Conservation (phyloP, 805 yeast species). For the Pichia insulana region DNA sequence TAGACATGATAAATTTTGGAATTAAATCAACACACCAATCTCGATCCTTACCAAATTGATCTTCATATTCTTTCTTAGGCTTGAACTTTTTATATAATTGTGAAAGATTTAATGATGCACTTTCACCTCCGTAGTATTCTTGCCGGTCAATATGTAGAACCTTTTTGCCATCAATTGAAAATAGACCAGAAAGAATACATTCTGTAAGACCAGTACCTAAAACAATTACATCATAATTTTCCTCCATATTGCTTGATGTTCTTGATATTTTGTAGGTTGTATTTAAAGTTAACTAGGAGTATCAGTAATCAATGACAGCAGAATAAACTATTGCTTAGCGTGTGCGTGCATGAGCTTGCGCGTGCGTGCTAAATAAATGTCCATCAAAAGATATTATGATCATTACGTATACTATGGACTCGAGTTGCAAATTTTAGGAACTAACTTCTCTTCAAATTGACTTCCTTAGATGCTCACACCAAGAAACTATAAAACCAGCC, state of each 20-base stretch:
- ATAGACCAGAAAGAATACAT: conserved; percentile 86
- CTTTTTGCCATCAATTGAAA: conserved; percentile 97
- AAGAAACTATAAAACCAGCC: no score
- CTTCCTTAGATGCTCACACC: no score
- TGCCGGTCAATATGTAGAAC: conserved; percentile 94
- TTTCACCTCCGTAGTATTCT: conserved; percentile 92
- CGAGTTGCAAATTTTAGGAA: no score
- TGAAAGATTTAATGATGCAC: conserved; percentile 71
- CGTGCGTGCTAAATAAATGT: no score
- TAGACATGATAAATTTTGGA: conserved; percentile 95
- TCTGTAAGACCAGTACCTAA: conserved; percentile 94
- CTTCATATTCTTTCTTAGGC: conserved; percentile 65
- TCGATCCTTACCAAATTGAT: conserved; percentile 77
- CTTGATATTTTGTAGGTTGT: not conserved
- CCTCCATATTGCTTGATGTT: conserved; percentile 55
- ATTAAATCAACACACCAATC: conserved; percentile 98
- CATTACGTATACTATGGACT: no score
- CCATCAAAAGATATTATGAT: no score
- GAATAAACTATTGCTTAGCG: no score
- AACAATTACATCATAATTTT: conserved; percentile 92
- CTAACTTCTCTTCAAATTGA: no score
- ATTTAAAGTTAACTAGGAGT: no score
- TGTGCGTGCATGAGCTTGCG: no score
- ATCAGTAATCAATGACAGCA: no score
- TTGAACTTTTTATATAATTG: conserved; percentile 78